Evolutionary conservation across 73 alveolate genomes (phyloP), one percentile per base, ranked within the genome.

Genomic region (Stentor roeselii): DNA sequence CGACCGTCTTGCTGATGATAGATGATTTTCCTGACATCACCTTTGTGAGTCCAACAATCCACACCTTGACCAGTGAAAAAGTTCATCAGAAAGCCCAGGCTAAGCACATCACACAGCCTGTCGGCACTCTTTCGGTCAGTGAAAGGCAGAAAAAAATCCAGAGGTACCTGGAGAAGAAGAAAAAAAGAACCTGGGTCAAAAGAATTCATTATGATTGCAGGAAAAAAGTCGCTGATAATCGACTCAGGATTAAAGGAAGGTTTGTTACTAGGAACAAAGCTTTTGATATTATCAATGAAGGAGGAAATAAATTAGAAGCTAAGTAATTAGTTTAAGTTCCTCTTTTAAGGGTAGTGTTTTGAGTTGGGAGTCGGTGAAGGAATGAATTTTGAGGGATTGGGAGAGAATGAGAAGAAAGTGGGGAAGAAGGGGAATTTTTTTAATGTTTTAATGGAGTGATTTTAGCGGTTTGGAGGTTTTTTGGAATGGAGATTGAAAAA

Each of bases 121-220:
- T 30, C 6, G 91, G 91, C 31, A 27, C 34, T 4, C 59, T 59
- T 14, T 27, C 91, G 3, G 30, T 21, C 36, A 39, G 59, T 14
- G 78, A 86, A 86, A 42, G 91, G 38, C 87, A n/a, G 3, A 50
- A 14, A 3, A 89, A 89, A 34, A 86, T 89, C 21, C 41, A 85
- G 61, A 89, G 67, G 76, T 89, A 87, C 75, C 60, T 89, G 34
- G 94, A 89, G 77, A 89, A 89, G 60, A 87, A 82, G 74, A 86
- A 85, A 37, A 80, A 77, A 15, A 78, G 94, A 78, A 87, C 93
- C 76, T 89, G 86, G 84, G 78, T 84, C 60, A 89, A 87, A 50
- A 87, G 82, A 78, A 86, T 89, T 30, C 60, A 60, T 59, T 89
- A 89, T 34, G 84, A 78, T 35, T 60, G 86, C 50, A 67, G 94